Evolutionary conservation across 1,284 basidiomycete genomes (phyloP).

Genomic region (Moniliella sp.): DNA sequence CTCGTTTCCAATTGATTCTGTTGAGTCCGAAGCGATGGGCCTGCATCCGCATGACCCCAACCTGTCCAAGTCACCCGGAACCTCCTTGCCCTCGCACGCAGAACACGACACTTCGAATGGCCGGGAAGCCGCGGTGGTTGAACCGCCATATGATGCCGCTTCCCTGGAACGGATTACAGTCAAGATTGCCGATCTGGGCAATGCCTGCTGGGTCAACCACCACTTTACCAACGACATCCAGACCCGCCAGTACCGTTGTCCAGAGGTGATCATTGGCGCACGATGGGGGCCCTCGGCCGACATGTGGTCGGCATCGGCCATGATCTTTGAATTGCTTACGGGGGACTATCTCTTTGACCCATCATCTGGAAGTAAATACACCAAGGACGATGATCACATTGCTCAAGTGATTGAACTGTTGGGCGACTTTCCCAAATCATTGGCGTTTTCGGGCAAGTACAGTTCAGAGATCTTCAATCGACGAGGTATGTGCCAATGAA

Average conservation of each 20-base stretch:
- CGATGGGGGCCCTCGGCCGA: slow-evolving; percentile 88
- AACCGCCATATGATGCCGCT: slow-evolving; percentile 41
- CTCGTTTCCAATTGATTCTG: too few relatives aligned
- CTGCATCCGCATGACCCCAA: too few relatives aligned
- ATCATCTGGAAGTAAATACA: slow-evolving; percentile 55
- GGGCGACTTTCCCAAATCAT: slow-evolving; percentile 62
- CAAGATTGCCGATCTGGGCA: too few relatives aligned
- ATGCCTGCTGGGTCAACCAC: slow-evolving; percentile 72
- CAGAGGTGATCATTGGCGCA: slow-evolving; percentile 83
- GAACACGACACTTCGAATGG: slow-evolving; percentile 9
- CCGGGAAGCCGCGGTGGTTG: slow-evolving; percentile 40
- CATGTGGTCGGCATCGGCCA: slow-evolving; percentile 82
- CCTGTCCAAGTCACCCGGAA: slow-evolving; percentile 1
- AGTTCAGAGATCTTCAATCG: slow-evolving; percentile 82
- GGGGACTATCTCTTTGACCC: slow-evolving; percentile 74
- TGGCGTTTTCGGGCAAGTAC: slow-evolving; percentile 81
- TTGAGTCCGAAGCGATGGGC: too few relatives aligned
- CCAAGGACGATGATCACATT: slow-evolving; percentile 93
- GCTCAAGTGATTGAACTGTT: too few relatives aligned
- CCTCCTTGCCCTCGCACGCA: slow-evolving; percentile 6
- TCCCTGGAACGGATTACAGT: slow-evolving; percentile 70
- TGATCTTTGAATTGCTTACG: slow-evolving; percentile 63
- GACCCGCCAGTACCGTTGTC: slow-evolving; percentile 84
- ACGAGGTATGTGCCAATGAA: slow-evolving; percentile 82
- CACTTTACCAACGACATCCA: too few relatives aligned